Evolutionary conservation across 2,329 filamentous ascomycete species (phyloP), one percentile per base, ranked within the genome.

Genomic region (Aspergillus texensis): DNA sequence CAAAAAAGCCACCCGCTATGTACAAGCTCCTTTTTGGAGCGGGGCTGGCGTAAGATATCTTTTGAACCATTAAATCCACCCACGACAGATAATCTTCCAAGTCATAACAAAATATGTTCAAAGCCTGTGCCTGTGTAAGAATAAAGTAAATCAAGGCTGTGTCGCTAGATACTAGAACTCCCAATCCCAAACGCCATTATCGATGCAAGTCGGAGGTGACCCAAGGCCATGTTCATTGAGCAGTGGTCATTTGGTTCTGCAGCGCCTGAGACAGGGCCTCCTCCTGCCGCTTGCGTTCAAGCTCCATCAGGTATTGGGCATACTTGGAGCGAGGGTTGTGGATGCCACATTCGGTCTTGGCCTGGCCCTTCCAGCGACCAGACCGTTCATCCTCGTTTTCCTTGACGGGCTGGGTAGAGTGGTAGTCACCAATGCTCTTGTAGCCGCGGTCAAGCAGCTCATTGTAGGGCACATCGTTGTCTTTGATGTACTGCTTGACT

Each of bases 341-440:
- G 75, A 99, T 98, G 55, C 95, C 95, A 79, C 95, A 99, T 83
- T 99, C 95, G 19, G 93, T 96, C 89, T 99, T 99, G 74, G 86
- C 83, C 79, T 93, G 91, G 66, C 95, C 95, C 86, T 97, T 97
- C 95, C 95, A 99, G 70, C 95, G 90, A 63, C 95, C 95, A 10
- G 95, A 91, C 58, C 95, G 90, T 87, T 99, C 95, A 74, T 98
- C 95, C 81, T 99, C 95, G 68, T 92, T 92, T 63, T 94, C 93
- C 67, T 85, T 88, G 65, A 98, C 93, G 14, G 95, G 94, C 71
- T 88, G 90, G 4, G 95, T 99, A 57, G 93, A 97, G 85, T 99
- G 95, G 92, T 94, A 98, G 84, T 99, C 95, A 66, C 95, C 95
- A 67, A 99, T 86, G 68, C 93, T 97, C 86, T 98, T 97, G 86